Evolutionary conservation across 306 rosid species (phyloP), one percentile per base, ranked within the genome.

Genomic region (Casuarina equisetifolia): DNA sequence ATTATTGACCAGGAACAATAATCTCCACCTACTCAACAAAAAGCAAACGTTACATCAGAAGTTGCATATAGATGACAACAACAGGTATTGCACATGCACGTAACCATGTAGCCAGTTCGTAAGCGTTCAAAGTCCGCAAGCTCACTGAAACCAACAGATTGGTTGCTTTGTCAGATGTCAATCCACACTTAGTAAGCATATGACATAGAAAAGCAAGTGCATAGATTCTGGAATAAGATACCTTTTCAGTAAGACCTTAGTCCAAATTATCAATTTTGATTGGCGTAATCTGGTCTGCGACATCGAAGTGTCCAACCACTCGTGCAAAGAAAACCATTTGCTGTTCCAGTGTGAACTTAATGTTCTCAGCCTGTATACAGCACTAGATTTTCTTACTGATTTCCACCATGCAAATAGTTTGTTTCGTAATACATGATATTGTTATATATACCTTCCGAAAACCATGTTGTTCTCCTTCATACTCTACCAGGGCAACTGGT

Each of bases 321-420:
- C 97, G 86, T 35, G 97, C 99, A 63, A 92, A 95, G 96, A 95
- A 95, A 70, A 95, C 93, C 99, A 95, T 95, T 92, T 89, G 91
- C 72, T 92, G 99, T 83, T 95, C 99, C 45, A 92, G 84, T 45
- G 99, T 95, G 84, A 86, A 91, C 90, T 88, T 91, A 4, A 92
- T 95, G 89, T 91, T 95, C 84, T 92, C 97, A 53, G 97, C 99
- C 97, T 95, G 94, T 67, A 79, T 68, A 66, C 46, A 76, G 58
- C 62, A 46, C 17, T 43, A 42, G 62, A 76, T 83, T 72, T 20
- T 25, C 72, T 74, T 42, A 66, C 57, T 45, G 35, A 69, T 84
- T 70, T 57, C 13, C 3, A 12, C 39, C 61, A 73, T 74, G 49
- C 36, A 49, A 36, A 44, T 67, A 78, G 51, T 46, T 39, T 2